Evolutionary conservation across 805 yeast genomes (phyloP), one percentile per base, ranked within the genome.

Genomic region (Wickerhamiella brachini): DNA sequence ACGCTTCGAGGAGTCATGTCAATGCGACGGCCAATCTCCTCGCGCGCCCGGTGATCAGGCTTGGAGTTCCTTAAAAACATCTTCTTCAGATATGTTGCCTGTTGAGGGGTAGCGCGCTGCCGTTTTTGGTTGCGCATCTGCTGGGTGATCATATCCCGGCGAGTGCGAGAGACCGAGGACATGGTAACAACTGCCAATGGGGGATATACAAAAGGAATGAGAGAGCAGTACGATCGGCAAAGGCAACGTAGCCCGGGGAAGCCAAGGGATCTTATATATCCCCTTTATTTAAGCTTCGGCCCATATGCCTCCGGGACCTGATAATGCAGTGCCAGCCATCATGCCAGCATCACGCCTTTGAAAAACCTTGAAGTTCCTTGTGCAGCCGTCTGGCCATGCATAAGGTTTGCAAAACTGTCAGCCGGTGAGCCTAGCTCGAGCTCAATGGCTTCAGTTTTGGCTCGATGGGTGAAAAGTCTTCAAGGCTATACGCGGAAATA

Each of bases 1-100:
- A 88, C 95, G 13, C 89, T 85, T 55, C 93, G 76, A 59, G 88
- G 95, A 13, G 88, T 78, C 86, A 88, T 81, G 18, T 82, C 84
- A 1, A 94, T 84, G 54, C 74, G 73, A 1, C 75, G 78, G 41
- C 93, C 79, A 39, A 88, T 79, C 29, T 72, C 75, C 60, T 57
- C 59, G 6, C 61, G 51, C 1, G 49, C 23, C 1, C 26, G 17
- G 17, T 56, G 57, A 44, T 58, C 81, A 0, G 96, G 96, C 57
- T 83, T 85, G 29, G 85, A 83, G 57, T 85, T 85, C 49, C 68
- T 70, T 49, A 75, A 76, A 62, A 85, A 88, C 62, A 84, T 94
- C 29, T 71, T 68, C 44, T 85, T 75, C 47, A 88, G 71, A 45
- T 75, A 72, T 48, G 79, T 81, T 49, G 88, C 70, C 1, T 83